These are phyloP conservation scores for Coemansia sp. DNA, from an alignment of 192 early-diverging fungal species.

Conservation along the genomic window DNA sequence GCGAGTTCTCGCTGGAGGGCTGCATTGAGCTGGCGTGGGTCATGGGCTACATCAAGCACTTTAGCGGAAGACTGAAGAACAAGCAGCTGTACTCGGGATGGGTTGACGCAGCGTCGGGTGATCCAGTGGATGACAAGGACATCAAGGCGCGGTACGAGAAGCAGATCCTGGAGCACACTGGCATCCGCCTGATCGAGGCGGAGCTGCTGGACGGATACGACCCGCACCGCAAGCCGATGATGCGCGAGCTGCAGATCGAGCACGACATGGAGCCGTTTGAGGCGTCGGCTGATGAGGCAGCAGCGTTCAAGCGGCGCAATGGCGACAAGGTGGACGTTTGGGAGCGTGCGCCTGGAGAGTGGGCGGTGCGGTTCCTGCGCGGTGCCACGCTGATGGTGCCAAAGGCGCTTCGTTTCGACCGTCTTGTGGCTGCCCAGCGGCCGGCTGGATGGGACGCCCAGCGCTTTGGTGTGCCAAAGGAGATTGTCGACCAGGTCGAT, in stretches of 20 bases:
- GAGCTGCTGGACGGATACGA: slow-evolving; percentile 85
- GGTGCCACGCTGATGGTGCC: slow-evolving; percentile 87
- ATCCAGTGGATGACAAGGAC: slow-evolving; percentile 86
- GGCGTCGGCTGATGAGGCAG: slow-evolving; percentile 84
- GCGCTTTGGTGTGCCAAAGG: slow-evolving; percentile 90
- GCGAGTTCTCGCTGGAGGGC: slow-evolving; percentile 58
- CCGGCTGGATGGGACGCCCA: slow-evolving; percentile 92
- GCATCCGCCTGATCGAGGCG: slow-evolving; percentile 93
- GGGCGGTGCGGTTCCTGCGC: slow-evolving; percentile 80
- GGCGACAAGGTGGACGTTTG: slow-evolving; percentile 71
- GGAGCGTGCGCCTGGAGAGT: slow-evolving; percentile 65
- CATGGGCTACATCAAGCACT: slow-evolving; percentile 92
- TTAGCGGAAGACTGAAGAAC: slow-evolving; percentile 77
- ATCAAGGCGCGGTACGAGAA: slow-evolving; percentile 92
- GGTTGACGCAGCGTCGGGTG: slow-evolving; percentile 83
- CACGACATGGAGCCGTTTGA: slow-evolving; percentile 89
- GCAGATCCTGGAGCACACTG: slow-evolving; percentile 87
- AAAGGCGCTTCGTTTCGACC: slow-evolving; percentile 90
- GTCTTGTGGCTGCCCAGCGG: slow-evolving; percentile 78
- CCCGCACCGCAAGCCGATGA: slow-evolving; percentile 80
- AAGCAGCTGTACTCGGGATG: slow-evolving; percentile 82
- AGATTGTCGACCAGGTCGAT: slow-evolving; percentile 90
- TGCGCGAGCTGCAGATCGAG: slow-evolving; percentile 89
- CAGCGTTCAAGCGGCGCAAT: slow-evolving; percentile 82
- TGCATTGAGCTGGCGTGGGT: slow-evolving; percentile 97